Percentiles rank a stretch among this genome's conserved stretches.
phyloP scores from a whole-genome alignment of 2,329 filamentous ascomycete species.

The Teratosphaeria pseudoeucalypti region DNA sequence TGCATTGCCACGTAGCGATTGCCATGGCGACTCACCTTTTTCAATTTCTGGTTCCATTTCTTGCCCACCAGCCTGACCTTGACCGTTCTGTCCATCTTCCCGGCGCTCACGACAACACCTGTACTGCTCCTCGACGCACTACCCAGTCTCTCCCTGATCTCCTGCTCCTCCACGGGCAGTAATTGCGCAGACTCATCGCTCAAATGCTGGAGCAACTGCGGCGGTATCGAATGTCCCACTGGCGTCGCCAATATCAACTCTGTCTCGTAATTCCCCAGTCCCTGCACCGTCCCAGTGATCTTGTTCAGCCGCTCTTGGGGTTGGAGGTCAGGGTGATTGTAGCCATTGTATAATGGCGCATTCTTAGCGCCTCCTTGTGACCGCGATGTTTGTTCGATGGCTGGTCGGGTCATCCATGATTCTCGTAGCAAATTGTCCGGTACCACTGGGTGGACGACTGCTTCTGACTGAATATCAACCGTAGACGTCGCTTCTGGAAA shows the following conservation, averaged over 20 bases:
- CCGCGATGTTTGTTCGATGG: not conserved
- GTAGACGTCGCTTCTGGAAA: not conserved
- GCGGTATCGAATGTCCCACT: slow-evolving; percentile 12
- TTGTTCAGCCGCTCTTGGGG: not conserved
- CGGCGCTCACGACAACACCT: slow-evolving; percentile 67
- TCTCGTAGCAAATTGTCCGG: not conserved
- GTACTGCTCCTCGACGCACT: slow-evolving; percentile 19
- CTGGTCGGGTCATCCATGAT: not conserved
- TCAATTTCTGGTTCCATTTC: slow-evolving; percentile 61
- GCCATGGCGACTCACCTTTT: slow-evolving; percentile 48
- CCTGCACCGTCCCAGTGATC: not conserved
- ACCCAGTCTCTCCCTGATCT: slow-evolving; percentile 12
- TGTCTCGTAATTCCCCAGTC: slow-evolving; percentile 10
- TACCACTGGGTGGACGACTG: not conserved
- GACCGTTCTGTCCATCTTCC: slow-evolving; percentile 67
- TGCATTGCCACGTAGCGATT: not conserved
- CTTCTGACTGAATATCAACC: not conserved
- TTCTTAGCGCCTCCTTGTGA: not conserved
- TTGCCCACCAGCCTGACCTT: slow-evolving; percentile 64
- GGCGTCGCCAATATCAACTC: slow-evolving; percentile 15
- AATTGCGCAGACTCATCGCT: slow-evolving; percentile 1
- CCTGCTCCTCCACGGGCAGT: slow-evolving; percentile 17
- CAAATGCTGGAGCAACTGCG: slow-evolving; percentile 16
- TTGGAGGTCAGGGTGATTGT: not conserved
- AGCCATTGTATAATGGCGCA: not conserved